phyloP scores from a whole-genome alignment of 129 eudicot genomes.

The Lactuca saligna region DNA sequence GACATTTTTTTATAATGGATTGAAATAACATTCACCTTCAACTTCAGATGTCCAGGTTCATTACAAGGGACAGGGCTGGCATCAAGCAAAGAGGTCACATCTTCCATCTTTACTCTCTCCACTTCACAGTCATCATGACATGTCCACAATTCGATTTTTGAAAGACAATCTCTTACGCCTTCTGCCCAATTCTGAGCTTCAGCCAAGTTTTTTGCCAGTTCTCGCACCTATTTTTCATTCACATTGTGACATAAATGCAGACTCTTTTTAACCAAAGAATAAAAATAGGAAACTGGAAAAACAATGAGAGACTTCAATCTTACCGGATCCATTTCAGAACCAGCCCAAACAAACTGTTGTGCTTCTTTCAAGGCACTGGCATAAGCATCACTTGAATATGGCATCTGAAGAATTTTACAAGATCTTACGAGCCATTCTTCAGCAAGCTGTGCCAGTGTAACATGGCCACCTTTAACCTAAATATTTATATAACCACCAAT shows the following conservation, averaged over 20 bases:
- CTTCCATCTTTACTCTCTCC: conserved; percentile 69
- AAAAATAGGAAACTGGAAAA: conserved; percentile 7
- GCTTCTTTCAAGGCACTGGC: conserved; percentile 69
- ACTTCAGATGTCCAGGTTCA: conserved; percentile 60
- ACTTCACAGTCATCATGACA: conserved; percentile 23
- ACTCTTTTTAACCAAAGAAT: conserved; percentile 18
- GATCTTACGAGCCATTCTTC: conserved; percentile 84
- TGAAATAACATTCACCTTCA: conserved; percentile 55
- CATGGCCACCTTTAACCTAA: conserved; percentile 70
- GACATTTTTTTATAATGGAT: not conserved
- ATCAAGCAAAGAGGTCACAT: conserved; percentile 51
- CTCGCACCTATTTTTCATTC: conserved; percentile 63
- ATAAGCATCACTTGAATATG: conserved; percentile 63
- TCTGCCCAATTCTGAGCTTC: conserved; percentile 87
- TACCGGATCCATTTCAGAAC: conserved; percentile 94
- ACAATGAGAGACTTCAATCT: conserved; percentile 28
- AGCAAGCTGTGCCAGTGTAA: conserved; percentile 75
- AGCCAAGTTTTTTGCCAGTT: conserved; percentile 58
- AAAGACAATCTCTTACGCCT: conserved; percentile 62
- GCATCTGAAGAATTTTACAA: conserved; percentile 69
- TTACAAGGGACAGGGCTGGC: conserved; percentile 63
- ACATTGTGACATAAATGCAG: conserved; percentile 16
- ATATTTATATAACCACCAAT: conserved; percentile 1
- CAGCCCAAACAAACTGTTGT: conserved; percentile 96
- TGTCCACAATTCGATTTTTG: conserved; percentile 56